phyloP scores from a whole-genome alignment of 2,329 filamentous ascomycete species.

The Exophiala lecanii-corni region DNA sequence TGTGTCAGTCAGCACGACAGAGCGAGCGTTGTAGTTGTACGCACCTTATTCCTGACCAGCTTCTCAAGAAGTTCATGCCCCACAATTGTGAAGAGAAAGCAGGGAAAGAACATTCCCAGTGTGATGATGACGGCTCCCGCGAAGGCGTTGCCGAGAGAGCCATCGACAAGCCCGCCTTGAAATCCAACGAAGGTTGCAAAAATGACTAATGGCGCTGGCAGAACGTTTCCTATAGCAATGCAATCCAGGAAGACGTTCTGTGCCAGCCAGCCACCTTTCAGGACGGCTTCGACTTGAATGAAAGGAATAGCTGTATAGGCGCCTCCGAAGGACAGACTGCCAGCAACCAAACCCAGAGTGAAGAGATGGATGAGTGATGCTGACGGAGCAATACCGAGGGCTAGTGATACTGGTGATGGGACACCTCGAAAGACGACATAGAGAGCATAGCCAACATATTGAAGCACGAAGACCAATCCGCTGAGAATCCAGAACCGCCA shows the following conservation, averaged over 20 bases:
- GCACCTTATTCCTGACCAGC: slow-evolving; percentile 32
- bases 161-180: slow-evolving; percentile 26
- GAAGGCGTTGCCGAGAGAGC: slow-evolving; percentile 1
- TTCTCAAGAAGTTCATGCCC: slow-evolving; percentile 32
- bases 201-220: slow-evolving; percentile 33
- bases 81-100: slow-evolving; percentile 33
- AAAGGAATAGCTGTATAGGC: slow-evolving; percentile 35
- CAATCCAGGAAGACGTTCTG: slow-evolving; percentile 35
- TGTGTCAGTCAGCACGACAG: too few relatives aligned
- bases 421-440: slow-evolving; percentile 32
- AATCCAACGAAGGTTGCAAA: slow-evolving; percentile 35
- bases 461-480: slow-evolving; percentile 27
- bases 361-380: slow-evolving; percentile 33
- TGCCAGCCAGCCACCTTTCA: slow-evolving; percentile 33
- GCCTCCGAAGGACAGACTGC: slow-evolving; percentile 33
- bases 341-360: slow-evolving; percentile 30
- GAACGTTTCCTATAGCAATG: slow-evolving; percentile 28
- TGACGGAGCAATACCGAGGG: slow-evolving; percentile 30
- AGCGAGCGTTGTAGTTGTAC: too few relatives aligned
- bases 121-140: slow-evolving; percentile 33
- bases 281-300: slow-evolving; percentile 34
- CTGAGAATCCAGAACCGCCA: slow-evolving; percentile 24
- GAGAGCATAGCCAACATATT: slow-evolving; percentile 31
- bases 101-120: slow-evolving; percentile 34
- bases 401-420: slow-evolving; percentile 32